Base-by-base conservation (phyloP, 805 yeast genomes). In the Nakazawaea wickerhamii region DNA sequence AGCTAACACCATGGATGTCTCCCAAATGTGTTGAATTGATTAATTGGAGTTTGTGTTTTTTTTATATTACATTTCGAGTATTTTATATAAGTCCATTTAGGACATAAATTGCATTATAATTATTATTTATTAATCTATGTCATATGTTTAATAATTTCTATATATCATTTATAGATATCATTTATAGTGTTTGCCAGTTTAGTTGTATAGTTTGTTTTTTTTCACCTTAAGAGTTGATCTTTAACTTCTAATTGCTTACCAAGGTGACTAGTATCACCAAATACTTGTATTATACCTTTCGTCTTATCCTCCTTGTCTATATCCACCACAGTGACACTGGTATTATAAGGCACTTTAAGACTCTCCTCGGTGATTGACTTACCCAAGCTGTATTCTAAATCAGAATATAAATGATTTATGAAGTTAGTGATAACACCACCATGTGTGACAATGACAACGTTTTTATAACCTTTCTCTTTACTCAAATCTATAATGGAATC, bases 381-480 rank as follows among this genome's bases (percentile, higher is more conserved):
- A 4, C 59, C 61, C 40, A 77, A 64, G 2, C 47, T 47, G 49
- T 65, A 77, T 10, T 57, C 53, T 22, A 54, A 51, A 18, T 64
- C 68, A 4, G 58, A 52, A 38, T 76, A 61, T 33, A 83, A 61
- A 55, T 79, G 68, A 46, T 73, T 72, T 30, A 76, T 55, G 28
- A 81, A 69, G 22, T 78, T 73, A 36, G 86, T 73, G 14, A 87
- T 79, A 1, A 84, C 83, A 7, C 95, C 95, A 17, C 95, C 95
- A 57, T 87, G 95, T 11, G 88, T 77, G 44, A 87, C 76, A 17
- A 85, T 46, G 11, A 80, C 64, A 2, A 83, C 70, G 51, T 84
- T 84, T 38, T 60, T 61, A 43, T 60, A 55, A 19, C 59, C 59
- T 1, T 61, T 53, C 0, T 50, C 50, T 3, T 58, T 51, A 2